These are phyloP conservation scores for Talaromyces adpressus DNA, from an alignment of 495 filamentous ascomycete genomes.

Conservation along the genomic window DNA sequence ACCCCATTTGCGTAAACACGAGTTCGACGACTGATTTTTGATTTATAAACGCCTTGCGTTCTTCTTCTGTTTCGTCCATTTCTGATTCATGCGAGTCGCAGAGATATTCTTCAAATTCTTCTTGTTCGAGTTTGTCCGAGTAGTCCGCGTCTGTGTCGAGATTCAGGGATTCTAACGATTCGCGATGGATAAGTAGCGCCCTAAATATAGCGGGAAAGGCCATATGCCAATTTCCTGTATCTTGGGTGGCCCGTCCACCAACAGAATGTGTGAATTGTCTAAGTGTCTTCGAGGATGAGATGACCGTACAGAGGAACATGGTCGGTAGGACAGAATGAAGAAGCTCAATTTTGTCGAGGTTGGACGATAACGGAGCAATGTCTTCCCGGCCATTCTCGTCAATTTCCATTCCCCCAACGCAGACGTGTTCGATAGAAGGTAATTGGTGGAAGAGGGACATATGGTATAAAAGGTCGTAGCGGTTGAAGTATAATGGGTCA, in stretches of 20 bases:
- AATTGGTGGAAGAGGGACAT: conserved; percentile 13
- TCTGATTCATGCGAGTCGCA: conserved; percentile 4
- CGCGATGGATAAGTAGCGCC: conserved; percentile 14
- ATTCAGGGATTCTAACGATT: conserved; percentile 20
- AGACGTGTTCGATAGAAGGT: conserved; percentile 19
- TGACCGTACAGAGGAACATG: conserved; percentile 10
- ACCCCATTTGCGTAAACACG: conserved; percentile 7
- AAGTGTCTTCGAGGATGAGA: conserved; percentile 16
- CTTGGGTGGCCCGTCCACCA: conserved; percentile 13
- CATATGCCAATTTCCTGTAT: conserved; percentile 9
- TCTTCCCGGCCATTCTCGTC: not conserved
- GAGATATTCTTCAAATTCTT: conserved; percentile 8
- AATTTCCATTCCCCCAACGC: conserved; percentile 13
- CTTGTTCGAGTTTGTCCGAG: not conserved
- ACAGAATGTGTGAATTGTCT: conserved; percentile 16
- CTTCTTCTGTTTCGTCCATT: not conserved
- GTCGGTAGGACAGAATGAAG: conserved; percentile 13
- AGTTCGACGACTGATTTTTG: conserved; percentile 6
- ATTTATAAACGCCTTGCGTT: conserved; percentile 1
- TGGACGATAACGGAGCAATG: conserved; percentile 10
- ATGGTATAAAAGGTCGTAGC: conserved; percentile 9
- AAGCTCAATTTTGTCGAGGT: conserved; percentile 15
- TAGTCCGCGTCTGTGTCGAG: conserved; percentile 15
- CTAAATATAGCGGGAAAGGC: conserved; percentile 18
- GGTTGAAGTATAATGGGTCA: conserved; percentile 7